Evolutionary conservation across 805 yeast genomes (phyloP), one percentile per base, ranked within the genome.

Genomic region (Lipomyces lipofer): DNA sequence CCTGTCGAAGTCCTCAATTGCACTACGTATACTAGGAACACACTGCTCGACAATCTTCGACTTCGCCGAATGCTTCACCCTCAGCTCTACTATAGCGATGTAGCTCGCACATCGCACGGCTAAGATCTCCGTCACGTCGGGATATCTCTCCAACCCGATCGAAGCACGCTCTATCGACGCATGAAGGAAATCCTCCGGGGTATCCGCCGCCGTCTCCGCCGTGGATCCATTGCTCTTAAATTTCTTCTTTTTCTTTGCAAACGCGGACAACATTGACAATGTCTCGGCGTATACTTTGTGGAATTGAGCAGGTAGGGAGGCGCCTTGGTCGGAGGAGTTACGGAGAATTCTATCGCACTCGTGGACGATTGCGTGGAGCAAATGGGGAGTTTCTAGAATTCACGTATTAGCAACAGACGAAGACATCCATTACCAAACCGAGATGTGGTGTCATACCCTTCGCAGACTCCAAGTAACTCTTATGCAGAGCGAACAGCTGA

Each of bases 291-390:
- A 92, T 28, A 86, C 80, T 4, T 85, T 73, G 66, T 87, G 85
- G 67, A 90, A 87, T 60, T 65, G 64, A 6, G 73, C 71, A 4
- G 71, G 66, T 10, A 71, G 58, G 1, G 44, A 35, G 8, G 60
- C 55, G 22, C 58, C 67, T n/a, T n/a, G n/a, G n/a, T n/a, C n/a
- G 43, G 68, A 64, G 2, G 68, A 58, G 32, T 65, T 62, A 24
- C 73, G 60, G 60, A 90, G 74, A 30, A 89, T 68, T 47, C 95
- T 73, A 65, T 92, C 97, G 72, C 96, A 86, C 67, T 92, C 97
- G 64, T 91, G 96, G n/a, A 92, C 79, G 3, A 91, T 78, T 22
- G 97, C 97, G 64, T 90, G 63, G 17, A 73, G 65, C 9, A 73
- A 48, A 17, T 62, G 62, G 15, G 70, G 68, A 27, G 36, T 52